These are phyloP conservation scores for Spencermartinsiella ligniputridi DNA, from an alignment of 1,139 yeast genomes.

Conservation along the genomic window DNA sequence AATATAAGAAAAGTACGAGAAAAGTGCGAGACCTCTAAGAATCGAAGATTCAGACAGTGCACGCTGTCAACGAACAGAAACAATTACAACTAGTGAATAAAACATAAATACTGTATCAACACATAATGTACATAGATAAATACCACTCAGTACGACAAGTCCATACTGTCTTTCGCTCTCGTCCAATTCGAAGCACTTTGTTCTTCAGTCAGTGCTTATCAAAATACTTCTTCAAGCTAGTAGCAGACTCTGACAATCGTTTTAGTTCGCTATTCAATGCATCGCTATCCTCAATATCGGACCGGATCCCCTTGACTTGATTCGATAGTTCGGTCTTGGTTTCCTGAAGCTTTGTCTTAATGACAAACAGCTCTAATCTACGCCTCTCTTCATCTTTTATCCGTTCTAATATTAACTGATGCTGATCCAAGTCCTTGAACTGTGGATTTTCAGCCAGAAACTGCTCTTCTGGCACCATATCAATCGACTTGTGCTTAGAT, in stretches of 20 bases:
- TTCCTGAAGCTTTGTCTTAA: slow-evolving; percentile 24
- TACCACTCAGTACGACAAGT: too few species aligned
- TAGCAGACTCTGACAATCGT: slow-evolving; percentile 24
- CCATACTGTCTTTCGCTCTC: too few species aligned
- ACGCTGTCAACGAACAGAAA: too few species aligned
- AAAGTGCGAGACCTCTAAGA: too few species aligned
- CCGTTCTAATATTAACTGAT: slow-evolving; percentile 30
- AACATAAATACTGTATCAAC: too few species aligned
- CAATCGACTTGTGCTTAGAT: slow-evolving; percentile 27
- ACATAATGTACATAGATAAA: too few species aligned
- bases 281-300: slow-evolving; percentile 28
- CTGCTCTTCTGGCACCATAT: slow-evolving; percentile 30
- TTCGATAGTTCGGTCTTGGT: slow-evolving; percentile 21
- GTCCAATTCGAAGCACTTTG: too few species aligned
- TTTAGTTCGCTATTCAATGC: slow-evolving; percentile 25
- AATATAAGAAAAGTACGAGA: too few species aligned
- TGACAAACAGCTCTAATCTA: slow-evolving; percentile 26
- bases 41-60: too few species aligned
- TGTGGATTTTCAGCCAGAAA: slow-evolving; percentile 29
- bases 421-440: slow-evolving; percentile 17
- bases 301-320: slow-evolving; percentile 26
- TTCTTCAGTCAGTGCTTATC: slow-evolving; percentile 25
- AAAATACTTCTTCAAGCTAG: slow-evolving; percentile 23
- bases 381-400: slow-evolving; percentile 32
- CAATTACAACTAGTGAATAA: too few species aligned